phyloP scores from a whole-genome alignment of 2,329 filamentous ascomycete species.

The Sporothrix globosa region DNA sequence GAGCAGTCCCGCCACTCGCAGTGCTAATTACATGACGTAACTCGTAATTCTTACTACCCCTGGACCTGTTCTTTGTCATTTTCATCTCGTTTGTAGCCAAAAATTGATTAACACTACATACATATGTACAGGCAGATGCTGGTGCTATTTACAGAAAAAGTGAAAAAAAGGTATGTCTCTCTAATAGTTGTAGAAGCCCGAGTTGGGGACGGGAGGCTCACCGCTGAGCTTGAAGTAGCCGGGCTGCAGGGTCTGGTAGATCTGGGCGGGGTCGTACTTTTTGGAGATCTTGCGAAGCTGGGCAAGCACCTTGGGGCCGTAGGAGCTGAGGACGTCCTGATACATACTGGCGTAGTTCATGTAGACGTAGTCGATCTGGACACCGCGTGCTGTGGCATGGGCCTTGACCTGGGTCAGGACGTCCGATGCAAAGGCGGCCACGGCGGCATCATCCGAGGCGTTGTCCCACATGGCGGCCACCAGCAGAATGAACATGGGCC shows the following conservation, averaged over 20 bases:
- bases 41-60: too few relatives aligned
- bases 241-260: slow-evolving; percentile 44
- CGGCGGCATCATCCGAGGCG: slow-evolving; percentile 40
- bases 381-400: slow-evolving; percentile 40
- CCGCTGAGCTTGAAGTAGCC: slow-evolving; percentile 39
- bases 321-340: slow-evolving; percentile 47
- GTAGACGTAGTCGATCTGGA: slow-evolving; percentile 45
- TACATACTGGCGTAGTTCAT: slow-evolving; percentile 50
- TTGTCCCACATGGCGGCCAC: slow-evolving; percentile 39
- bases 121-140: background rate
- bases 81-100: too few relatives aligned
- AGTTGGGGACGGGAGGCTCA: slow-evolving; percentile 16
- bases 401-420: slow-evolving; percentile 39
- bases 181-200: slow-evolving; percentile 16
- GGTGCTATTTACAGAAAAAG: background rate
- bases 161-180: too few relatives aligned
- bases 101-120: background rate
- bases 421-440: slow-evolving; percentile 38
- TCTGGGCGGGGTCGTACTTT: slow-evolving; percentile 43
- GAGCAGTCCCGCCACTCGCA: too few relatives aligned
- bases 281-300: slow-evolving; percentile 40
- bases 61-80: too few relatives aligned
- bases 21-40: too few relatives aligned
- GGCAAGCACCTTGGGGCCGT: slow-evolving; percentile 46
- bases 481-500: slow-evolving; percentile 31